Evolutionary conservation across 176 grass and related monocot genomes (phyloP).

Genomic region (Oryza meridionalis): DNA sequence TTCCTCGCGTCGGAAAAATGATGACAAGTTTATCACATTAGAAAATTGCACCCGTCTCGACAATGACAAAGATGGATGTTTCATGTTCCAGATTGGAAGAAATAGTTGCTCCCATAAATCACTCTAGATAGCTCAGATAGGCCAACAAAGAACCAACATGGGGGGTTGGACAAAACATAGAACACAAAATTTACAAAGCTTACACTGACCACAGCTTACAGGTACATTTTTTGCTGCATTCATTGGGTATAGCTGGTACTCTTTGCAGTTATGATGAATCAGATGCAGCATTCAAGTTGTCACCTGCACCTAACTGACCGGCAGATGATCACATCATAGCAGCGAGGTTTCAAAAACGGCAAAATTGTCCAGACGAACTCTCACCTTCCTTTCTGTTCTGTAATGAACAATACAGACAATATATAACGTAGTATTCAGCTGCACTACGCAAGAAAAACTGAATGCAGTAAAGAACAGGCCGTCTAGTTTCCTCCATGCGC

Average conservation of each 20-base stretch:
- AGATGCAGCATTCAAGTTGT: slow-evolving; percentile 44
- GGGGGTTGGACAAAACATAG: not conserved
- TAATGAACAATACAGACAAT: not conserved
- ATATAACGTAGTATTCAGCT: not conserved
- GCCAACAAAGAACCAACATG: not conserved
- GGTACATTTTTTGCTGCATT: slow-evolving; percentile 12
- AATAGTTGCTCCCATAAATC: not conserved
- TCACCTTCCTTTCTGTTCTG: not conserved
- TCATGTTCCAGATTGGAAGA: not conserved
- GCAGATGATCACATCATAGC: not conserved
- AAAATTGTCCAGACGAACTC: not conserved
- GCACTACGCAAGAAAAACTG: not conserved
- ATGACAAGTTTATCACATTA: not conserved
- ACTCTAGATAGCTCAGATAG: not conserved
- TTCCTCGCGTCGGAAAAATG: slow-evolving; percentile 13
- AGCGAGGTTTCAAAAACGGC: slow-evolving; percentile 9
- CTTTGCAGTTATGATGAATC: slow-evolving; percentile 27
- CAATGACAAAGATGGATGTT: not conserved
- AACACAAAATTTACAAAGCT: not conserved
- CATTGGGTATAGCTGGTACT: slow-evolving; percentile 9
- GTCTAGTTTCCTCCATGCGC: not conserved
- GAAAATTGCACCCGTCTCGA: not conserved
- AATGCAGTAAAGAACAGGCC: not conserved
- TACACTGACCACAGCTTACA: not conserved
- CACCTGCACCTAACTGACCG: slow-evolving; percentile 29